phyloP scores from a whole-genome alignment of 2,329 filamentous ascomycete genomes.

The Myriosclerotinia curreyana region DNA sequence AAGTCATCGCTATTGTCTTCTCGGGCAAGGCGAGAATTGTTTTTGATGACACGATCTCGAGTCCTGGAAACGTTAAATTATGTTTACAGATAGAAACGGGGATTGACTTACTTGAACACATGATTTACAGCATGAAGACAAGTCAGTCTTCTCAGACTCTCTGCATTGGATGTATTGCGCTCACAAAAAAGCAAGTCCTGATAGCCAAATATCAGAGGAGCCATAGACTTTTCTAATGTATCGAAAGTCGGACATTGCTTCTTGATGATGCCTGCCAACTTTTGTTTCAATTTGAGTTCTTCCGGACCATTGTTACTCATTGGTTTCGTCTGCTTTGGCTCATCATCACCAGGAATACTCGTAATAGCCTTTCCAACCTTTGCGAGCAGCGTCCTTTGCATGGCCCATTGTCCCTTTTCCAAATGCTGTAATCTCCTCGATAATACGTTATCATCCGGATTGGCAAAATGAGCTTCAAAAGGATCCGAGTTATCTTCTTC shows the following conservation, averaged over 20 bases:
- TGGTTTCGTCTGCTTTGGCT: slow-evolving; percentile 32
- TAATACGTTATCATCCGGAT: slow-evolving; percentile 60
- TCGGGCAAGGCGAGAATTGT: slow-evolving; percentile 75
- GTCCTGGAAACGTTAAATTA: slow-evolving; percentile 52
- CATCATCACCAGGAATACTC: slow-evolving; percentile 46
- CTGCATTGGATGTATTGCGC: slow-evolving; percentile 66
- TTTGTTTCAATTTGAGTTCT: slow-evolving; percentile 66
- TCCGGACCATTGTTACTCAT: slow-evolving; percentile 40
- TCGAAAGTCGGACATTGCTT: slow-evolving; percentile 58
- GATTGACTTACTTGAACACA: slow-evolving; percentile 67
- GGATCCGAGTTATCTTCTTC: slow-evolving; percentile 61
- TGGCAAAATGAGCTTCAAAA: slow-evolving; percentile 77
- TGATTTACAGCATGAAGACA: slow-evolving; percentile 89
- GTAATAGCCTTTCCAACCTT: slow-evolving; percentile 50
- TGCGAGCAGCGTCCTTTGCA: slow-evolving; percentile 44
- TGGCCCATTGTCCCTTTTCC: slow-evolving; percentile 51
- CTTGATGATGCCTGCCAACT: slow-evolving; percentile 55
- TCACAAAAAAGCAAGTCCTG: slow-evolving; percentile 75
- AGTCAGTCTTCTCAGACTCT: slow-evolving; percentile 65
- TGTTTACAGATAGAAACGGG: background rate
- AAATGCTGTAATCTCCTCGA: slow-evolving; percentile 51
- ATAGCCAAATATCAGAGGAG: slow-evolving; percentile 76
- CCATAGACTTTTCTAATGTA: slow-evolving; percentile 60
- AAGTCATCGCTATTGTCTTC: slow-evolving; percentile 61
- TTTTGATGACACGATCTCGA: slow-evolving; percentile 86